These are phyloP conservation scores for Trametes elegans DNA, from an alignment of 768 basidiomycete species.

Conservation along the genomic window DNA sequence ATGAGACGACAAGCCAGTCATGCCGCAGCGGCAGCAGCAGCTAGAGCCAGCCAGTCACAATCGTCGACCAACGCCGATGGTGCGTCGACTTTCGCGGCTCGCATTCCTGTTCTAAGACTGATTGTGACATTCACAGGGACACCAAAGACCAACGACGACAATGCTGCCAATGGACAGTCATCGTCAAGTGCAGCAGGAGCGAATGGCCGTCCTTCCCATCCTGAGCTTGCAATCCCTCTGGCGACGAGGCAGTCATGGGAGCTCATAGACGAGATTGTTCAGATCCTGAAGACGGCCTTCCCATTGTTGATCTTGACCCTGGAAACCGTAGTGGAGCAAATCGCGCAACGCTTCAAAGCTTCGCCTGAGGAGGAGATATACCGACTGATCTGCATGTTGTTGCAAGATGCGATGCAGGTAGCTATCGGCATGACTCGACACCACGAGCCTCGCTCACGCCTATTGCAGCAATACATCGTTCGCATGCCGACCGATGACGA, in stretches of 20 bases:
- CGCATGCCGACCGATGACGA: slow-evolving; percentile 74
- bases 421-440: slow-evolving; percentile 11
- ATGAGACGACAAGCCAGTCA: slow-evolving; percentile 40
- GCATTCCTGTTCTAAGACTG: too few relatives aligned
- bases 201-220: background rate
- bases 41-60: too few relatives aligned
- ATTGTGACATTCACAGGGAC: too few relatives aligned
- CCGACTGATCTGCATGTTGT: slow-evolving; percentile 80
- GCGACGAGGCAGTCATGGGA: slow-evolving; percentile 70
- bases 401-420: slow-evolving; percentile 87
- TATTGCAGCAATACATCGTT: slow-evolving; percentile 58
- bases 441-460: background rate
- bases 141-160: slow-evolving; percentile 13
- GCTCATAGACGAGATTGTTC: slow-evolving; percentile 88
- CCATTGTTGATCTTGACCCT: slow-evolving; percentile 92
- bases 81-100: too few relatives aligned
- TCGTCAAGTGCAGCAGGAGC: slow-evolving; percentile 31
- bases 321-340: slow-evolving; percentile 97
- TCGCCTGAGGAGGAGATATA: slow-evolving; percentile 92
- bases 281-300: slow-evolving; percentile 93
- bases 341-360: slow-evolving; percentile 85
- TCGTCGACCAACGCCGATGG: background rate
- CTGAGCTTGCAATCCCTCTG: slow-evolving; percentile 5
- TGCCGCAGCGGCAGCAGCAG: slow-evolving; percentile 11
- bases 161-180: slow-evolving; percentile 16